Percentiles rank a stretch among this genome's conserved stretches.
phyloP scores from a whole-genome alignment of 495 filamentous ascomycete species.

The Xylaria intraflava region DNA sequence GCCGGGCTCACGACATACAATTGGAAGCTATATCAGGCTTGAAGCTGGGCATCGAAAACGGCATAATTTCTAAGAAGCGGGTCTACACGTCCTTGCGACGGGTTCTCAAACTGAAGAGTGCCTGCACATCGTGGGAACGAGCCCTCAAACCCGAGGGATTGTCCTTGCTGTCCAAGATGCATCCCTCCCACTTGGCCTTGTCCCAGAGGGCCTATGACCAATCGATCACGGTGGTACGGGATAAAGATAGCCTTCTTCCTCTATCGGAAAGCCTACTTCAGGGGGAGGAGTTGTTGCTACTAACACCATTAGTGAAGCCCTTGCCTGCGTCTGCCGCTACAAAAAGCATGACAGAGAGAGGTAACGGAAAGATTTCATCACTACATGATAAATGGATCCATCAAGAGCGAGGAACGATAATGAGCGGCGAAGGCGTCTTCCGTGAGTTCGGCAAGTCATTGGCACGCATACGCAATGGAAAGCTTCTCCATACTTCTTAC shows the following conservation, averaged over 20 bases:
- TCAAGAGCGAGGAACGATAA: slow-evolving; percentile 60
- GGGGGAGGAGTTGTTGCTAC: slow-evolving; percentile 74
- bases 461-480: slow-evolving; percentile 71
- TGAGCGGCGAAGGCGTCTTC: slow-evolving; percentile 85
- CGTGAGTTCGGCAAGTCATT: slow-evolving; percentile 74
- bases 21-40: slow-evolving; percentile 80
- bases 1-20: slow-evolving; percentile 76
- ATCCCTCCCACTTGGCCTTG: slow-evolving; percentile 68
- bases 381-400: slow-evolving; percentile 48
- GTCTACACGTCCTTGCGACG: slow-evolving; percentile 67
- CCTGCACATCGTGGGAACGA: slow-evolving; percentile 76
- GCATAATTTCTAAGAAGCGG: slow-evolving; percentile 68
- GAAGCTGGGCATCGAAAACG: slow-evolving; percentile 78
- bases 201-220: slow-evolving; percentile 77
- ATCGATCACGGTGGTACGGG: slow-evolving; percentile 80
- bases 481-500: slow-evolving; percentile 84
- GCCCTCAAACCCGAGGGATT: slow-evolving; percentile 75
- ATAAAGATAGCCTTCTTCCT: slow-evolving; percentile 71
- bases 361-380: slow-evolving; percentile 38
- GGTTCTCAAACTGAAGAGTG: slow-evolving; percentile 67
- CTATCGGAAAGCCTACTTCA: slow-evolving; percentile 68
- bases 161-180: slow-evolving; percentile 63
- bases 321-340: slow-evolving; percentile 72
- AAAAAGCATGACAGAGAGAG: slow-evolving; percentile 44
- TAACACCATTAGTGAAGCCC: slow-evolving; percentile 82